Evolutionary conservation across 1,284 basidiomycete species (phyloP).

Genomic region (Cutaneotrichosporon cyanovorans): DNA sequence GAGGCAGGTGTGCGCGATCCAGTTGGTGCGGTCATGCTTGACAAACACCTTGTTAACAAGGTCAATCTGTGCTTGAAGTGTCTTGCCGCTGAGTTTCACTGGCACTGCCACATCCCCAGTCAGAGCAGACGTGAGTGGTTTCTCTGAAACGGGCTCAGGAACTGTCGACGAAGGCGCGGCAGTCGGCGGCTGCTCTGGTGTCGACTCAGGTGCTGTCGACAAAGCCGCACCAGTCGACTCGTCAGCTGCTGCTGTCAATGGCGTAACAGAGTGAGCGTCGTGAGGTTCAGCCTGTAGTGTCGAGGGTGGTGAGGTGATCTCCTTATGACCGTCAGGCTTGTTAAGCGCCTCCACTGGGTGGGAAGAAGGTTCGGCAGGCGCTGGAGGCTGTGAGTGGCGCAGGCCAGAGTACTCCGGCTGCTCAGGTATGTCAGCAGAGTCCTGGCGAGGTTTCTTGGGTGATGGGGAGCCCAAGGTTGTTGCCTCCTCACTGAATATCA

Average conservation of each 20-base stretch:
- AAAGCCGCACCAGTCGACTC: slow-evolving; percentile 1
- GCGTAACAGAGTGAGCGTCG: slow-evolving; percentile 19
- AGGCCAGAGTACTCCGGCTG: background rate
- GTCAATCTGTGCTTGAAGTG: slow-evolving; percentile 27
- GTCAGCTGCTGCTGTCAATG: slow-evolving; percentile 24
- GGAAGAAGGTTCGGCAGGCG: background rate
- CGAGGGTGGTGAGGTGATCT: slow-evolving; percentile 1
- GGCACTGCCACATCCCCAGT: slow-evolving; percentile 1
- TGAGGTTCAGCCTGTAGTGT: background rate
- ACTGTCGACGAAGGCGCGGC: slow-evolving; percentile 21
- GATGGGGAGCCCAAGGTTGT: background rate
- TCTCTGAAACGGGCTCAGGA: slow-evolving; percentile 4
- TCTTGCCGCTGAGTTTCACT: slow-evolving; percentile 28
- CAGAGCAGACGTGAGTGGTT: background rate
- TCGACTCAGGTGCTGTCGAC: slow-evolving; percentile 21
- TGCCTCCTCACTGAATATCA: background rate
- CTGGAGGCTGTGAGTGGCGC: background rate
- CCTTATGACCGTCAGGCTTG: slow-evolving; percentile 1
- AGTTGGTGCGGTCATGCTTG: slow-evolving; percentile 35
- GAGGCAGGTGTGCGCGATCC: slow-evolving; percentile 43
- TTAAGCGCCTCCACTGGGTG: background rate
- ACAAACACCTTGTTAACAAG: slow-evolving; percentile 29
- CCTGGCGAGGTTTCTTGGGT: slow-evolving; percentile 6
- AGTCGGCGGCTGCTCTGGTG: too few species aligned
- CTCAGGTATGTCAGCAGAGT: slow-evolving; percentile 10